Evolutionary conservation across 75 land plant genomes (phyloP).

Genomic region (Chamaecyparis obtusa): DNA sequence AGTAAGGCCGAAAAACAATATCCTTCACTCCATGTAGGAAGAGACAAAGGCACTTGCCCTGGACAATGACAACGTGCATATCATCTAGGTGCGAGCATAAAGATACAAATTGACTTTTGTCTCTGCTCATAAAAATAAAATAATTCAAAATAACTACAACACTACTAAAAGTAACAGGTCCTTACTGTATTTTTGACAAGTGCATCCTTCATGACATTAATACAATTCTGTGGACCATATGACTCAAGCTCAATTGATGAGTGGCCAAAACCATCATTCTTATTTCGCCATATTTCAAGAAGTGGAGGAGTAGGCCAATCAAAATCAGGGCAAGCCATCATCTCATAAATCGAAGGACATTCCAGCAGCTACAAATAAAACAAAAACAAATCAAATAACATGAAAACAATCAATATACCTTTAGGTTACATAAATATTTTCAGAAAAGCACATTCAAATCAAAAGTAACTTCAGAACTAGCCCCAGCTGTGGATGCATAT

Average conservation of each 20-base stretch:
- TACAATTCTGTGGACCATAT: slow-evolving; percentile 42
- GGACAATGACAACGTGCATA: neutral
- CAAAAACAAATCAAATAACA: slow-evolving; percentile 8
- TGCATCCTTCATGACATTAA: slow-evolving; percentile 62
- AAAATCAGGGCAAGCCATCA: slow-evolving; percentile 78
- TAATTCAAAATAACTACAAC: neutral
- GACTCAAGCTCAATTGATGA: slow-evolving; percentile 51
- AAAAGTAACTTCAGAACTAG: neutral
- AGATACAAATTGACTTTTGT: neutral
- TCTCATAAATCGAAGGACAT: slow-evolving; percentile 95
- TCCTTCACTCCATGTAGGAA: neutral
- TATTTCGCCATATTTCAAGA: slow-evolving; percentile 79
- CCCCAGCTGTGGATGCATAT: neutral
- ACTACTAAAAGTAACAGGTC: neutral
- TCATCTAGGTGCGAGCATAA: neutral
- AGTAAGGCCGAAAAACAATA: neutral
- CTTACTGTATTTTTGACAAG: slow-evolving; percentile 70
- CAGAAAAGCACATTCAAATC: neutral
- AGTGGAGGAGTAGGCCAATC: slow-evolving; percentile 69
- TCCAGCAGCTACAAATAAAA: slow-evolving; percentile 78
- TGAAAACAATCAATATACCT: slow-evolving; percentile 2
- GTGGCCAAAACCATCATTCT: slow-evolving; percentile 32
- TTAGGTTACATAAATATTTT: neutral
- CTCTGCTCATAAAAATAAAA: neutral
- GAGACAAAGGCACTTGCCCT: neutral